Base-by-base conservation (phyloP, 192 early-diverging fungal species). In the Pilaira anomala region DNA sequence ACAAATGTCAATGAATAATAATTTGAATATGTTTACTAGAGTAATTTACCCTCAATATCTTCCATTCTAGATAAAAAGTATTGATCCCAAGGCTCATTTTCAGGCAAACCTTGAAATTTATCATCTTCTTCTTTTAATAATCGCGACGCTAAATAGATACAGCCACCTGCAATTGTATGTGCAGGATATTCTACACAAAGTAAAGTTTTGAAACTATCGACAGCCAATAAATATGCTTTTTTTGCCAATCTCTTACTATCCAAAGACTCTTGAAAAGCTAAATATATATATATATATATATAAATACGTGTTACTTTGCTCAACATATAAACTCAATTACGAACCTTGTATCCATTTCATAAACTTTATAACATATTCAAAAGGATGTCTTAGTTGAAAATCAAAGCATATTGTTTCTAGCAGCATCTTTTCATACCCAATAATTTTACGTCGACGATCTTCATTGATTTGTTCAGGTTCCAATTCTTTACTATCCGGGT, bases 331-430 rank as follows among this genome's bases (percentile, higher is more conserved):
- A 18, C 4, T 3, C 19, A 1, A 28, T 13, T 49, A 65, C 72
- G 40, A 65, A 87, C 87, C 81, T 30, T 84, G 68, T 22, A 89
- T 72, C 53, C 79, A 56, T 54, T 85, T 88, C 29, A 82, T 84
- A 76, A 94, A 80, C 67, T 93, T 91, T 16, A 91, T 72, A 33
- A 88, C 73, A 30, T 84, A 78, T 68, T 81, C 74, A 61, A 90
- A 88, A 9, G 93, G 86, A 48, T 89, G 87, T 14, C 70, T 66
- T 8, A 91, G 81, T 49, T 88, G 87, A 68, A 94, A 94, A 65
- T 91, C 87, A 74, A 90, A 94, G 29, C 89, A 87, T 39, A 93
- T 76, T 3, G 85, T 84, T 57, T 92, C 89, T 29, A 94, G 68
- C n/a, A 94, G 69, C 64, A 83, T 66, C 61, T 86, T 80, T 58